Evolutionary conservation across 1,139 yeast genomes (phyloP).

Genomic region (Lodderomyces theae): DNA sequence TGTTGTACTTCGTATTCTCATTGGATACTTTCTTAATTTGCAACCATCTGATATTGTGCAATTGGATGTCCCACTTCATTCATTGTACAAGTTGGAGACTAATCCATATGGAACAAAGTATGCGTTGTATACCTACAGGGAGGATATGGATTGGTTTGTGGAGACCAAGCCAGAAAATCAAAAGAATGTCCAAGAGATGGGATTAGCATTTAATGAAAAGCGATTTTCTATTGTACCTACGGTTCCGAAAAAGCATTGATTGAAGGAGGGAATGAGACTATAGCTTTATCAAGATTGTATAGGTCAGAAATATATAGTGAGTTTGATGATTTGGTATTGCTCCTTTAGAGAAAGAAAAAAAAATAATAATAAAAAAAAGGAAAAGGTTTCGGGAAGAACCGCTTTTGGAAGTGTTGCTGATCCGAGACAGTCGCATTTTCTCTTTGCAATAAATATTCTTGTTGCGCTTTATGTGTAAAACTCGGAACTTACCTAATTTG

Average conservation of each 20-base stretch:
- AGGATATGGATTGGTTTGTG: constrained; percentile 70
- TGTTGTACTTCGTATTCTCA: constrained; percentile 81
- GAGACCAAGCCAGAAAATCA: constrained; percentile 68
- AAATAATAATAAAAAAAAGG: too few relatives aligned
- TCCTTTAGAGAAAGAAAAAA: too few relatives aligned
- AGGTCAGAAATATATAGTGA: neutral
- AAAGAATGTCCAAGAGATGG: constrained; percentile 61
- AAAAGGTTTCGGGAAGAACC: too few relatives aligned
- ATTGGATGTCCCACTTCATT: constrained; percentile 88
- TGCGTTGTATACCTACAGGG: constrained; percentile 84
- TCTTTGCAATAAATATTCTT: too few relatives aligned
- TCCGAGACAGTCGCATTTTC: too few relatives aligned
- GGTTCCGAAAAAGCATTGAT: constrained; percentile 39
- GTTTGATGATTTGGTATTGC: too few relatives aligned
- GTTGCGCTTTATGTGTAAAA: too few relatives aligned
- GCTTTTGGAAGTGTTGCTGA: too few relatives aligned
- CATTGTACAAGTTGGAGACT: constrained; percentile 84
- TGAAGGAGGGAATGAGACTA: neutral
- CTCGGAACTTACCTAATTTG: too few relatives aligned
- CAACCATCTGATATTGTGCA: constrained; percentile 83
- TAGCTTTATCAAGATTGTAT: neutral
- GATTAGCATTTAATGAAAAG: constrained; percentile 62
- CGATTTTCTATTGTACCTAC: constrained; percentile 74
- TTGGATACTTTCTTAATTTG: constrained; percentile 86
- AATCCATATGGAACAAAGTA: constrained; percentile 95